Base-by-base conservation (phyloP, 257 asterid genomes). In the Plantago ovata region DNA sequence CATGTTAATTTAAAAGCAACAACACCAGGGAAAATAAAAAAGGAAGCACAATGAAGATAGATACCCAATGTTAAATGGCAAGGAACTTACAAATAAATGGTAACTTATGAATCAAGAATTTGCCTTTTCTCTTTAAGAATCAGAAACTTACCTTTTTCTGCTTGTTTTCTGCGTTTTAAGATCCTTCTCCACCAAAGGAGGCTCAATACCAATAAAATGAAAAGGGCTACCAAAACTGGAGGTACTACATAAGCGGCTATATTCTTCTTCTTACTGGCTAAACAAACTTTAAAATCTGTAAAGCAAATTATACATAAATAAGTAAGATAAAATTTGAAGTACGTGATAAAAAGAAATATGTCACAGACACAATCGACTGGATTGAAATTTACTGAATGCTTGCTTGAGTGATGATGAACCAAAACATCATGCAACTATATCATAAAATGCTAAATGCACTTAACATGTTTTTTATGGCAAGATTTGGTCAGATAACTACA, bases 231-330 rank as follows among this genome's bases (percentile, higher is more conserved):
- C 75, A 74, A 53, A 41, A 84, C 81, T 63, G 85, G 81, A 53
- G 84, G 70, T 64, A 72, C 58, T 62, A 85, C 62, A 41, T 72
- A 74, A 42, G 67, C 75, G 74, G 80, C 64, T 65, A 41, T 66
- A 38, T 80, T 76, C 65, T 72, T 87, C 66, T 81, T 82, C 53
- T 41, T 77, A 52, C 86, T 85, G 50, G 59, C 44, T 40, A 84
- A 81, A 69, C 96, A 88, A 59, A 84, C 77, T 73, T 69, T 82
- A 60, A 80, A 77, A 67, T 73, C 98, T 92, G 93, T 73, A 65
- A 24, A 13, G 21, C 60, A 56, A 51, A n/a, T n/a, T n/a, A n/a
- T n/a, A n/a, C n/a, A n/a, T n/a, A n/a, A 58, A 20, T 28, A 20
- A 11, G 36, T 32, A 56, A 18, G 51, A 62, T 20, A 20, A 57